Conservation (phyloP, 2,329 filamentous ascomycete species). For the Calonectria pauciramosa region DNA sequence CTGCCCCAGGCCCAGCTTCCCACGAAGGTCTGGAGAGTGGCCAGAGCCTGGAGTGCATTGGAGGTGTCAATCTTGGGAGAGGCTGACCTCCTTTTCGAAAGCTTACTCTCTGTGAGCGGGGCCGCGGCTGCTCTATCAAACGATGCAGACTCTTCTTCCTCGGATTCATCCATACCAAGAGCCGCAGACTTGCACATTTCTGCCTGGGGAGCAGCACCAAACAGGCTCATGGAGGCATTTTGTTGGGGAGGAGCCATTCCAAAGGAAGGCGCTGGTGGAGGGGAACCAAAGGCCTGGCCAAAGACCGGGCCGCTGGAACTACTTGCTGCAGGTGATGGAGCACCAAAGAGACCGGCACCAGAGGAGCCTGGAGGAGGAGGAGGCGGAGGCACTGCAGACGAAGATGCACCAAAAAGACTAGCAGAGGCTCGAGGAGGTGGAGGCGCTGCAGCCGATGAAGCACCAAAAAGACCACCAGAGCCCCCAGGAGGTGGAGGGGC, state of each 20-base stretch:
- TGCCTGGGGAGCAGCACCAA: not conserved
- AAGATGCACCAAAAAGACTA: not conserved
- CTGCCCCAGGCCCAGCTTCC: slow-evolving; percentile 50
- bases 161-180: not conserved
- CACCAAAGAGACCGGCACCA: not conserved
- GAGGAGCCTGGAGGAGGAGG: not conserved
- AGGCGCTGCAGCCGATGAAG: not conserved
- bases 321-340: not conserved
- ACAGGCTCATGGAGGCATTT: not conserved
- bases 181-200: not conserved
- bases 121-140: not conserved
- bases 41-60: slow-evolving; percentile 53
- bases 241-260: not conserved
- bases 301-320: not conserved
- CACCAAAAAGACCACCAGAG: not conserved
- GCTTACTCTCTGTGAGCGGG: not conserved
- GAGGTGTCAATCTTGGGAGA: not conserved
- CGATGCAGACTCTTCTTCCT: not conserved
- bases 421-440: not conserved
- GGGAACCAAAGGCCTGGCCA: not conserved
- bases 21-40: slow-evolving; percentile 63
- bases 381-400: not conserved
- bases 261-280: not conserved
- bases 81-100: not conserved
- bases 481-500: not conserved